Evolutionary conservation across 192 early-diverging fungal genomes (phyloP), one percentile per base, ranked within the genome.

Genomic region (Rhizophagus clarus): DNA sequence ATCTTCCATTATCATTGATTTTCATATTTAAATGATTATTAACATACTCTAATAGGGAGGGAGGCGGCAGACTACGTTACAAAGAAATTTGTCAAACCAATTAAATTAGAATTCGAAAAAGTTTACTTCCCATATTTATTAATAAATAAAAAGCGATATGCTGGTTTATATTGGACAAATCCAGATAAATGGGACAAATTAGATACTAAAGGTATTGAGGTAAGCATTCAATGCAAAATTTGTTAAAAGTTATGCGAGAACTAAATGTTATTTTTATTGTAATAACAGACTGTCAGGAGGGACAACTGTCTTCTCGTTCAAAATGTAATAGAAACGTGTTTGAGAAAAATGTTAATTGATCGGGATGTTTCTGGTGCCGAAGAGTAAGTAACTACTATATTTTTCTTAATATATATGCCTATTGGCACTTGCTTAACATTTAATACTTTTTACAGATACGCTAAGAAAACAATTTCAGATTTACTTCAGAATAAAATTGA

Each of bases 21-120:
- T 47, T 40, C 12, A 34, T 20, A 40, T 28, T 1, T 22, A 28
- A n/a, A 15, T 26, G n/a, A 22, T 47, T 28, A 47, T 31, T 28
- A 75, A 47, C 17, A 51, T 24, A 20, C 26, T 71, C 26, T 68
- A 45, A 31, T 56, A 90, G 92, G 92, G 0, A 85, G 87, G 49
- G 92, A 96, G 79, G 98, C 96, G 3, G 96, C 98, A 4, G 88
- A 91, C 22, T 85, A 88, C 83, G 96, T 99, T 2, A 97, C 98
- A 9, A 85, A 80, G 28, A 88, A 94, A 78, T 99, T 99, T 80
- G 83, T 95, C 28, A 90, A 87, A 17, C 98, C 97, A 3, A 99
- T 99, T 86, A 98, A 98, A 81, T 87, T 99, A n/a, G 97, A 99
- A 82, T 99, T 99, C 80, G 97, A 99, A 82, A 99, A 99, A 82